These are phyloP conservation scores for Nitzschia palea DNA, from an alignment of 108 stramenopile genomes.

Conservation along the genomic window DNA sequence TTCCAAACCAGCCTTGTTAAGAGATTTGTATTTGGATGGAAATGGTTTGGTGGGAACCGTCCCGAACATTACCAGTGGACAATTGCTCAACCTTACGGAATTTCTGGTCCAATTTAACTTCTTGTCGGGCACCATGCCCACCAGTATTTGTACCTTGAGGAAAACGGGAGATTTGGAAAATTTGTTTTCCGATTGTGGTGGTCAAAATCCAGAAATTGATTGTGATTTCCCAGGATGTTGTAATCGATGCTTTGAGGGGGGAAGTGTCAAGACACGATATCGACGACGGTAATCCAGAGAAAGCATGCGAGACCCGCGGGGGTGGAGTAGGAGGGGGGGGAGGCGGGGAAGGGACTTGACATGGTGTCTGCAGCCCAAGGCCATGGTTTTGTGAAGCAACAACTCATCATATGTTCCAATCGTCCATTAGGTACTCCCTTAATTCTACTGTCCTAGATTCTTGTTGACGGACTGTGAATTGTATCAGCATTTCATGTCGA, in stretches of 20 bases:
- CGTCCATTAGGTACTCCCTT: too few species aligned
- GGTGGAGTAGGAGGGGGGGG: too few species aligned
- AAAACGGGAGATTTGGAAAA: constrained; percentile 29
- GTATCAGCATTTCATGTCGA: too few species aligned
- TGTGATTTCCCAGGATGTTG: constrained; percentile 55
- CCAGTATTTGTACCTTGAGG: constrained; percentile 35
- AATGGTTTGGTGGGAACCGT: constrained; percentile 60
- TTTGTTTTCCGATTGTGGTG: constrained; percentile 50
- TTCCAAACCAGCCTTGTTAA: constrained; percentile 28
- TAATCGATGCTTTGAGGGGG: constrained; percentile 47
- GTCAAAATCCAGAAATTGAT: constrained; percentile 34
- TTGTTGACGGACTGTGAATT: too few species aligned
- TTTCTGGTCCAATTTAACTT: constrained; percentile 45
- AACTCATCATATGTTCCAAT: too few species aligned
- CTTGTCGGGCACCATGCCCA: constrained; percentile 46
- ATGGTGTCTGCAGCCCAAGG: too few species aligned
- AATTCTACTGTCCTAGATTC: too few species aligned
- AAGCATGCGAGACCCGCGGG: too few species aligned
- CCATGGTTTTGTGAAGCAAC: too few species aligned
- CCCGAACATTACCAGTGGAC: constrained; percentile 21
- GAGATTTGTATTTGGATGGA: constrained; percentile 57
- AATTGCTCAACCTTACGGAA: constrained; percentile 35
- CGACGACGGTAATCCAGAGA: too few species aligned
- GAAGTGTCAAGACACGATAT: neutral
- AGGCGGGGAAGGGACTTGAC: too few species aligned